These are phyloP conservation scores for Quercus variabilis DNA, from an alignment of 306 rosid species.

Conservation along the genomic window DNA sequence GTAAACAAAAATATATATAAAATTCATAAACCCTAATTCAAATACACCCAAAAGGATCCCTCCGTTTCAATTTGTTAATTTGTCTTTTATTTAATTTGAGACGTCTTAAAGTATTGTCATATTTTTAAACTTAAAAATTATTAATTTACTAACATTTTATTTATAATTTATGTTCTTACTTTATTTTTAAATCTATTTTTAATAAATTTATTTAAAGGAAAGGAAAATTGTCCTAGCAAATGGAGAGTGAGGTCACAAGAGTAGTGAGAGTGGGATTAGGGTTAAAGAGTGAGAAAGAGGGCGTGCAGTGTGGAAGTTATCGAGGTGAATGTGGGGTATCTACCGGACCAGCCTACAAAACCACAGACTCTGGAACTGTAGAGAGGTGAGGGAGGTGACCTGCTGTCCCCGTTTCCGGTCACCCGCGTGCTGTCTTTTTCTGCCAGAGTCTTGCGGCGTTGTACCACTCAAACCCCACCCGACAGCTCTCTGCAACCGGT, in stretches of 20 bases:
- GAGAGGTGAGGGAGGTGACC: slow-evolving; percentile 20
- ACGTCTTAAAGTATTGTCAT: too few species aligned
- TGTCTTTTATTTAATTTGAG: accelerated
- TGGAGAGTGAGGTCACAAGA: neutral
- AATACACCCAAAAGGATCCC: too few species aligned
- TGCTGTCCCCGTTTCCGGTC: slow-evolving; percentile 53
- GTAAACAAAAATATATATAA: too few species aligned
- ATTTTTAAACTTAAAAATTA: too few species aligned
- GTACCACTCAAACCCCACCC: slow-evolving; percentile 35
- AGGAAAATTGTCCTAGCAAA: too few species aligned
- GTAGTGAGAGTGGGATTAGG: neutral
- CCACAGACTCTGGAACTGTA: neutral
- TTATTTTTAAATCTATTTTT: too few species aligned
- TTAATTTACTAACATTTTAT: too few species aligned
- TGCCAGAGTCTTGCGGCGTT: slow-evolving; percentile 53
- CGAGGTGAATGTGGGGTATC: slow-evolving; percentile 80
- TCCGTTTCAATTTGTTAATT: too few species aligned
- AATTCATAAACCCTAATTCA: too few species aligned
- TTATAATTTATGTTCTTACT: too few species aligned
- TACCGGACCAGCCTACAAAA: slow-evolving; percentile 55
- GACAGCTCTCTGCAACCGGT: slow-evolving; percentile 79
- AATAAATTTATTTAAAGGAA: too few species aligned
- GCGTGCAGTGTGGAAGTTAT: slow-evolving; percentile 47
- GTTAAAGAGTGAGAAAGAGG: neutral
- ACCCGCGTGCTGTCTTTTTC: slow-evolving; percentile 49